Evolutionary conservation across 1,139 yeast genomes (phyloP).

Genomic region (Saccharomyces hybrid): DNA sequence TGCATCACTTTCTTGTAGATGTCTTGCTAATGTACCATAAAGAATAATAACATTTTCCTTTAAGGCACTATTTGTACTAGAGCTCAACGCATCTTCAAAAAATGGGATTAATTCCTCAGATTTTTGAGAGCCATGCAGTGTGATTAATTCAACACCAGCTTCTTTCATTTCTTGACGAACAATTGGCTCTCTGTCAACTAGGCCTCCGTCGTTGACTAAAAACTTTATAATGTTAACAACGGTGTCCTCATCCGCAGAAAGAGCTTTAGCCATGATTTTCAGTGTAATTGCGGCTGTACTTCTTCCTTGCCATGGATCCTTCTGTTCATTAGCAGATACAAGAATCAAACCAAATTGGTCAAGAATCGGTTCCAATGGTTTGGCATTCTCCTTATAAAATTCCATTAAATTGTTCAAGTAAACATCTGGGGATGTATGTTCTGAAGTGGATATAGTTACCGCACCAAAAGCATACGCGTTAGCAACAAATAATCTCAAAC

Average conservation of each 20-base stretch:
- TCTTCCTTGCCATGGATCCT: conserved; percentile 78
- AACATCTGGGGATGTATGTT: no score
- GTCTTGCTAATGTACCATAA: conserved; percentile 83
- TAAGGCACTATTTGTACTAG: conserved; percentile 50
- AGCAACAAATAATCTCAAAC: conserved; percentile 61
- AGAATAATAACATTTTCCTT: conserved; percentile 77
- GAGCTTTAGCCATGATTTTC: conserved; percentile 47
- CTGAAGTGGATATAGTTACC: conserved; percentile 10
- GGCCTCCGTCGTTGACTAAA: conserved; percentile 51
- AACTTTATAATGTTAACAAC: conserved; percentile 50
- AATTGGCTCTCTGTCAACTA: conserved; percentile 64
- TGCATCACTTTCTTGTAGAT: conserved; percentile 54
- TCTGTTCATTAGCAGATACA: conserved; percentile 50
- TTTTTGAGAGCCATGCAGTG: conserved; percentile 51
- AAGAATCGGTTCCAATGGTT: conserved; percentile 67
- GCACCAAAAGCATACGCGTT: conserved; percentile 45
- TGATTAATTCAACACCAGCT: conserved; percentile 73
- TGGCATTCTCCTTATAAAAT: conserved; percentile 50
- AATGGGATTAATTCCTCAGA: conserved; percentile 70
- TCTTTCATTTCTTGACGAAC: conserved; percentile 81
- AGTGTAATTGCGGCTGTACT: conserved; percentile 71
- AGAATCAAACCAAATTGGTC: conserved; percentile 77
- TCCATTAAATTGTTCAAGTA: conserved; percentile 42
- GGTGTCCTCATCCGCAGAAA: conserved; percentile 31
- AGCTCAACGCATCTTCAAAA: conserved; percentile 47